Evolutionary conservation across 2,329 filamentous ascomycete species (phyloP).

Genomic region (Aspergillus aculeatinus): DNA sequence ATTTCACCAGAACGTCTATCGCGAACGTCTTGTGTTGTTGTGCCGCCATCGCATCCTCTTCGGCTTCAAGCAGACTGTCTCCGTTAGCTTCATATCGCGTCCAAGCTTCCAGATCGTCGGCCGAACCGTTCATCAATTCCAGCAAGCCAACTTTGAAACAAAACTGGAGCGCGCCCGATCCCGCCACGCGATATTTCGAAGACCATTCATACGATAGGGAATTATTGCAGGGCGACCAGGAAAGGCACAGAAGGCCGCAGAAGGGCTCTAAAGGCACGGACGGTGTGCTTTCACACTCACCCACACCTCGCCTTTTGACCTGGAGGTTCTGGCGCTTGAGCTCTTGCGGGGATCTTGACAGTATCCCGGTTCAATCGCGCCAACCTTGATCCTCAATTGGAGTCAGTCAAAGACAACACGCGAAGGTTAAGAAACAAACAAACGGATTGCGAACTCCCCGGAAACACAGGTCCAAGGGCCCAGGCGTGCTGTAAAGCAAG

Average conservation of each 20-base stretch:
- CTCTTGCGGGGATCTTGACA: background rate
- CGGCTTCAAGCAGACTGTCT: slow-evolving; percentile 10
- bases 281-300: background rate
- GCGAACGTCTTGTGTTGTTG: slow-evolving; percentile 12
- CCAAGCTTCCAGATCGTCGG: slow-evolving; percentile 12
- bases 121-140: slow-evolving; percentile 1
- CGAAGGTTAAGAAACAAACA: background rate
- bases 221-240: background rate
- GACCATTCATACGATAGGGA: background rate
- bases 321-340: background rate
- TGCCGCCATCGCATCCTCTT: slow-evolving; percentile 20
- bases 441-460: background rate
- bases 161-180: background rate
- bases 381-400: background rate
- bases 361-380: background rate
- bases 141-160: background rate
- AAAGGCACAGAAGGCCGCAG: background rate
- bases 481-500: background rate
- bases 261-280: background rate
- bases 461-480: background rate
- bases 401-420: background rate
- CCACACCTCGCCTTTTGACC: background rate
- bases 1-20: slow-evolving; percentile 3
- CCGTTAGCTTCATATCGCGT: slow-evolving; percentile 22
- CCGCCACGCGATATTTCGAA: background rate